A percentile compares a stretch with the other conserved stretches of the same genome.
Evolutionary conservation across 2,329 filamentous ascomycete genomes (phyloP).

Genomic region (Sclerotiophoma versabilis): DNA sequence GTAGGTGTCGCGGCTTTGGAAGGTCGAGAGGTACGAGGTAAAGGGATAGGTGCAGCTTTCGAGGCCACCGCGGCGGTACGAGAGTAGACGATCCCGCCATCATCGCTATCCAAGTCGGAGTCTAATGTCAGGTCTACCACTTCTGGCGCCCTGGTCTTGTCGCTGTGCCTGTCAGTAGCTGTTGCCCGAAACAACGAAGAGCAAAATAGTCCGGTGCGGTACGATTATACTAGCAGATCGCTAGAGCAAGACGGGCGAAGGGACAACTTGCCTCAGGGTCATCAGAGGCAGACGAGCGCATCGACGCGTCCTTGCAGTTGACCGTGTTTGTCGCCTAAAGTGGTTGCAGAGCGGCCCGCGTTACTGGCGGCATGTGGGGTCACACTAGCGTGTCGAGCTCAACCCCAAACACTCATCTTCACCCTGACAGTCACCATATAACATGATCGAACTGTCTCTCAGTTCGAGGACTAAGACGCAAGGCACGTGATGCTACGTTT

Average conservation of each 20-base stretch:
- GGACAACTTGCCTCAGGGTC: slow-evolving; percentile 27
- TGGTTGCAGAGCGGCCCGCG: slow-evolving; percentile 21
- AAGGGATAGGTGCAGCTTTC: not conserved
- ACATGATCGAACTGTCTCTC: too few species aligned
- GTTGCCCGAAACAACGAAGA: not conserved
- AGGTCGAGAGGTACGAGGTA: not conserved
- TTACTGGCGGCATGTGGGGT: slow-evolving; percentile 1
- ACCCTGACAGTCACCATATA: too few species aligned
- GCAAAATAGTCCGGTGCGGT: too few species aligned
- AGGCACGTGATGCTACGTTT: too few species aligned
- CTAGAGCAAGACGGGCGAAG: not conserved
- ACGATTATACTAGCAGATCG: not conserved
- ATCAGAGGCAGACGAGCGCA: slow-evolving; percentile 11
- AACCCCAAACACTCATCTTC: not conserved
- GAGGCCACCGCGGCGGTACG: not conserved
- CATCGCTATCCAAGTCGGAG: slow-evolving; percentile 23
- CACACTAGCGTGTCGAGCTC: not conserved
- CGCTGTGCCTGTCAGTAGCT: slow-evolving; percentile 28
- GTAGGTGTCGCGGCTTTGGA: not conserved
- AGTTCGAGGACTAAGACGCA: too few species aligned
- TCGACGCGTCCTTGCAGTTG: slow-evolving; percentile 31
- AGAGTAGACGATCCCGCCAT: not conserved
- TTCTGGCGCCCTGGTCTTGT: slow-evolving; percentile 11
- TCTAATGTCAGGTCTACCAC: slow-evolving; percentile 36
- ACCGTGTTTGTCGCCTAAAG: slow-evolving; percentile 29